These are phyloP conservation scores for Malassezia vespertilionis DNA, from an alignment of 1,284 basidiomycete genomes.

Conservation along the genomic window DNA sequence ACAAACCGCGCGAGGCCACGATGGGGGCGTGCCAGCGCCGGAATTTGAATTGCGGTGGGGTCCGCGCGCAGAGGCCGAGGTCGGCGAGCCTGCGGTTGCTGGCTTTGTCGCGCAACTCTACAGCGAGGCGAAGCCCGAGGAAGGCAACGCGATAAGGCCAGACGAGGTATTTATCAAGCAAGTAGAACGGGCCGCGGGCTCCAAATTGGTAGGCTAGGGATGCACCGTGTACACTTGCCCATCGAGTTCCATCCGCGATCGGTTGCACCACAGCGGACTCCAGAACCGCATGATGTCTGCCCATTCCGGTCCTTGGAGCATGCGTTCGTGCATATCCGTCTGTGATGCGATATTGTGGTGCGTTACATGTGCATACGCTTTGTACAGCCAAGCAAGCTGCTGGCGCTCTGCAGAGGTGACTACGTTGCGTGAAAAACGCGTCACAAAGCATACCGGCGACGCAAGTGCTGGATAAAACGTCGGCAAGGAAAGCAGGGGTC, in stretches of 20 bases:
- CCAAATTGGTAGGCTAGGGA: constrained; percentile 11
- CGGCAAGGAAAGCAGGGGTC: constrained; percentile 20
- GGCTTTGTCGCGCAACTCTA: constrained; percentile 31
- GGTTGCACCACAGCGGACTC: constrained; percentile 16
- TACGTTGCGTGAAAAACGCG: background rate
- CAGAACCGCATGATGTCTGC: constrained; percentile 26
- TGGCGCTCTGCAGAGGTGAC: background rate
- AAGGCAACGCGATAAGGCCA: background rate
- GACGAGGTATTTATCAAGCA: background rate
- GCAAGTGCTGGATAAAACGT: constrained; percentile 10
- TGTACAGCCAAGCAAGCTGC: background rate
- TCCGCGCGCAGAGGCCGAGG: constrained; percentile 32
- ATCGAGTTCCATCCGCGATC: constrained; percentile 22
- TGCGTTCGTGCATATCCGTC: background rate
- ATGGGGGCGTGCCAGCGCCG: constrained; percentile 9
- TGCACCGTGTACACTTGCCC: constrained; percentile 17
- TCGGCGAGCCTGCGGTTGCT: constrained; percentile 35
- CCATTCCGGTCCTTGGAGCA: constrained; percentile 25
- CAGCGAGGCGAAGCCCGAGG: constrained; percentile 10
- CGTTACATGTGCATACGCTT: constrained; percentile 5
- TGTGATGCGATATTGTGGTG: constrained; percentile 2
- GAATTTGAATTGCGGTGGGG: constrained; percentile 40
- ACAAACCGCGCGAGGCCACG: background rate
- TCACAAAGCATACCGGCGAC: constrained; percentile 4
- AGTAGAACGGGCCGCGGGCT: constrained; percentile 14